Evolutionary conservation across 2,329 filamentous ascomycete genomes (phyloP), one percentile per base, ranked within the genome.

Genomic region (Sphaerostilbella broomeana): DNA sequence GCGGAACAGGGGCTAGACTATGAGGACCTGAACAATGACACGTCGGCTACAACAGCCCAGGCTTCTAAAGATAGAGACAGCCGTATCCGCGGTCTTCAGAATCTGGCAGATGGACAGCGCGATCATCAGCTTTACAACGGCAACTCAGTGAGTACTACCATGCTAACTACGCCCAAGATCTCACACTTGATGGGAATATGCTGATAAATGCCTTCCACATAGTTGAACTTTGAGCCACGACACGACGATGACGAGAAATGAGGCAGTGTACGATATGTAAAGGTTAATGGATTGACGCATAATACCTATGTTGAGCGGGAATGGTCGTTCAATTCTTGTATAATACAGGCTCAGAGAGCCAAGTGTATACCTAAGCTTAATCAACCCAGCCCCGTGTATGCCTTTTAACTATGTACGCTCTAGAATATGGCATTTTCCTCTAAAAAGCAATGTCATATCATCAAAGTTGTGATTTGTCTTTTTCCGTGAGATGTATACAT

Each of bases 101-200:
- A 80, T 43, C 65, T 71, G 26, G 65, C 71, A 15, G 67, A 75
- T 45, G 66, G 70, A 26, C 68, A 69, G 38, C 62, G 74, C 40
- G 72, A 81, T 46, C 73, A 79, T 30, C 82, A 94, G 54, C 75
- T 94, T 32, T 95, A 95, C 57, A 95, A 95, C 54, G 89, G 89
- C 1, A 95, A 95, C 55, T 86, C 86, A 57, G 85, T 89, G 68
- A 62, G 77, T 65, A 5, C 17, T 4, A 16, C n/a, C n/a, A n/a
- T n/a, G n/a, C n/a, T n/a, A n/a, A n/a, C n/a, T n/a, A n/a, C n/a
- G n/a, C n/a, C n/a, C n/a, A n/a, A n/a, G n/a, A n/a, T n/a, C n/a
- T n/a, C n/a, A n/a, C n/a, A n/a, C n/a, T n/a, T n/a, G n/a, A n/a
- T n/a, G n/a, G 20, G 2, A 10, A 17, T 19, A 19, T 7, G 16